phyloP scores from a whole-genome alignment of 352 stramenopile species.

The Pythium utonaiense region DNA sequence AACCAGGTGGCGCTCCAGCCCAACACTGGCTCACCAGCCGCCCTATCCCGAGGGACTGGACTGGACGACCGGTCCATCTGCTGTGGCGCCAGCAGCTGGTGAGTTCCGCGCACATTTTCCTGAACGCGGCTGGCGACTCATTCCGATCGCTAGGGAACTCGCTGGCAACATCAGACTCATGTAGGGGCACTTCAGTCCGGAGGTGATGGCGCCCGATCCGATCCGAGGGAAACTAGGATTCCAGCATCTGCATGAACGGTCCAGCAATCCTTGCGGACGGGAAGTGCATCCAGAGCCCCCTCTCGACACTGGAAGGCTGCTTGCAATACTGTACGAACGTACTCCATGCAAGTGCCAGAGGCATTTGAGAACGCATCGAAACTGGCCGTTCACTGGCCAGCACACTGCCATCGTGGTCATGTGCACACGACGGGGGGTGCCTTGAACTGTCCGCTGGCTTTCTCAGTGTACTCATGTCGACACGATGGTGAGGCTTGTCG shows the following conservation, averaged over 20 bases:
- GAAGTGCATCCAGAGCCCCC: too few species aligned
- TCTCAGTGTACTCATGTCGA: too few species aligned
- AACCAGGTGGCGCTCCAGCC: slow-evolving; percentile 15
- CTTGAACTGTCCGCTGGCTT: too few species aligned
- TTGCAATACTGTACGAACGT: too few species aligned
- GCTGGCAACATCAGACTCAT: slow-evolving; percentile 16
- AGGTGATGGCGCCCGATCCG: background rate
- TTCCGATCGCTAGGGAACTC: background rate
- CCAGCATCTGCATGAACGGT: background rate
- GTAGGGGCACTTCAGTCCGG: background rate
- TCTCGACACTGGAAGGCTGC: too few species aligned
- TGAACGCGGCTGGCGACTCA: slow-evolving; percentile 9
- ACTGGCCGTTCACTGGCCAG: background rate
- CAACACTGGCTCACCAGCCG: slow-evolving; percentile 2
- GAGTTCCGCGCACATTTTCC: slow-evolving; percentile 12
- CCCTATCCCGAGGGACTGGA: slow-evolving; percentile 4
- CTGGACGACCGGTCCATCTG: background rate
- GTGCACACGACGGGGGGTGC: too few species aligned
- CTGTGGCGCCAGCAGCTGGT: slow-evolving; percentile 14
- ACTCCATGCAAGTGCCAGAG: background rate
- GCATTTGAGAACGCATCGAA: background rate
- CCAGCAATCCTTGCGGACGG: too few species aligned
- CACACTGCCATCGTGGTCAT: background rate
- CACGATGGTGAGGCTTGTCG: too few species aligned
- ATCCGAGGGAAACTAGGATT: background rate